Conservation (phyloP, 1,284 basidiomycete species). For the Abortiporus biennis region DNA sequence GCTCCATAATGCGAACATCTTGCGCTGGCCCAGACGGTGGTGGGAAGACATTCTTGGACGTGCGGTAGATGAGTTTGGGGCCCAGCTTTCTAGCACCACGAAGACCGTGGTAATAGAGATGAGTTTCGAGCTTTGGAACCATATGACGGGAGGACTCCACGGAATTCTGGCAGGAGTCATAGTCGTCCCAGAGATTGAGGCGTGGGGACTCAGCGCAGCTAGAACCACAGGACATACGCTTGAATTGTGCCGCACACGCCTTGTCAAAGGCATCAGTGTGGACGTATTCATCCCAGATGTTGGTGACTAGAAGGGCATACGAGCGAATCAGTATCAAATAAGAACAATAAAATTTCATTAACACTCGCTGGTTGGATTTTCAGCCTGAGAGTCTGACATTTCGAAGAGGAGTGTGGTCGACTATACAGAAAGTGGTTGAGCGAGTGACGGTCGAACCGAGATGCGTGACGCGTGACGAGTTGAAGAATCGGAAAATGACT, state of each 20-base stretch:
- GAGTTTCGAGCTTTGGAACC: conserved; percentile 6
- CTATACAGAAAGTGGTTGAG: too few relatives aligned
- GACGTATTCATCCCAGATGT: background rate
- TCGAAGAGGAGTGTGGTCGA: background rate
- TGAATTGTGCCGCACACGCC: background rate
- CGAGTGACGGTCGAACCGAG: too few relatives aligned
- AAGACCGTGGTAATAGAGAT: conserved; percentile 2
- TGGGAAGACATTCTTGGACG: conserved; percentile 4
- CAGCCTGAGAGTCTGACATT: too few relatives aligned
- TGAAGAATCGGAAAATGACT: too few relatives aligned
- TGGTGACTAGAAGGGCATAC: background rate
- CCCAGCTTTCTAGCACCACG: background rate
- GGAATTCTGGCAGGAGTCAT: background rate
- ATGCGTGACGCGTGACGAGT: too few relatives aligned
- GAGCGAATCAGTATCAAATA: background rate
- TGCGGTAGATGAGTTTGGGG: conserved; percentile 7
- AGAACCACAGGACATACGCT: background rate
- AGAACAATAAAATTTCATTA: background rate
- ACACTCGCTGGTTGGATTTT: background rate
- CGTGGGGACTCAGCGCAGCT: background rate
- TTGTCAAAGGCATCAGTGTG: background rate
- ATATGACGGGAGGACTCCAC: background rate
- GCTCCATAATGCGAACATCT: background rate
- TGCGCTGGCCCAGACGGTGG: background rate
- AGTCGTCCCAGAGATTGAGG: background rate